Percentiles rank a stretch among this genome's conserved stretches.
Evolutionary conservation across 2,329 filamentous ascomycete genomes (phyloP).

Genomic region (Hirsutella rhossiliensis): DNA sequence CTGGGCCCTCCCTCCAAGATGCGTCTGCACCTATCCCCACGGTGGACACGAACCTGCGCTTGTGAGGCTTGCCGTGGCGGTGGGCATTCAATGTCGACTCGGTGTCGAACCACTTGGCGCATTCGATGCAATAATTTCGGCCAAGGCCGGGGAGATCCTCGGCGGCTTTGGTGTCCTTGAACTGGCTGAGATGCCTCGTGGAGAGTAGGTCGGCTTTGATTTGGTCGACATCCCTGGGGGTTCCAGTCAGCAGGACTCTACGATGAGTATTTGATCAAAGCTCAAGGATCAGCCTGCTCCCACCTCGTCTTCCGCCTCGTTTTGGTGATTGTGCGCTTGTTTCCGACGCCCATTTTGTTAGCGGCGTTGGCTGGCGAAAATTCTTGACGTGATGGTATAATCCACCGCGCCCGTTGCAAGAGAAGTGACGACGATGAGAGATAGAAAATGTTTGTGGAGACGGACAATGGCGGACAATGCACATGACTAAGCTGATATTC

Average conservation of each 20-base stretch:
- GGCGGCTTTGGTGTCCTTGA: conserved; percentile 63
- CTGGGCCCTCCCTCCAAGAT: background rate
- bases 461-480: too few relatives aligned
- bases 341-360: conserved; percentile 52
- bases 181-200: conserved; percentile 67
- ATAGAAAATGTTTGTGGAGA: too few relatives aligned
- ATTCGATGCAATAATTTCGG: conserved; percentile 79
- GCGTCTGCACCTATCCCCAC: background rate
- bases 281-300: conserved; percentile 3
- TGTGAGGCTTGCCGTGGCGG: conserved; percentile 82
- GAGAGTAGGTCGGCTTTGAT: conserved; percentile 72
- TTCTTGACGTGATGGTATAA: background rate
- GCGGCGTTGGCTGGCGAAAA: background rate
- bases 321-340: conserved; percentile 58
- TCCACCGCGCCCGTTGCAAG: too few relatives aligned
- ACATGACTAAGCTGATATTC: too few relatives aligned
- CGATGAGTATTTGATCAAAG: background rate
- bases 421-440: too few relatives aligned
- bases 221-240: conserved; percentile 78
- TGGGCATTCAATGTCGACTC: conserved; percentile 66
- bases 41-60: conserved; percentile 48
- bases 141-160: conserved; percentile 87
- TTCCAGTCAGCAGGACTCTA: background rate
- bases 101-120: conserved; percentile 92
- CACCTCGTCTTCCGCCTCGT: conserved; percentile 61